A percentile compares a stretch with the other conserved stretches of the same genome.
Conservation (phyloP, 352 stramenopile genomes). For the Globisporangium nagaii region DNA sequence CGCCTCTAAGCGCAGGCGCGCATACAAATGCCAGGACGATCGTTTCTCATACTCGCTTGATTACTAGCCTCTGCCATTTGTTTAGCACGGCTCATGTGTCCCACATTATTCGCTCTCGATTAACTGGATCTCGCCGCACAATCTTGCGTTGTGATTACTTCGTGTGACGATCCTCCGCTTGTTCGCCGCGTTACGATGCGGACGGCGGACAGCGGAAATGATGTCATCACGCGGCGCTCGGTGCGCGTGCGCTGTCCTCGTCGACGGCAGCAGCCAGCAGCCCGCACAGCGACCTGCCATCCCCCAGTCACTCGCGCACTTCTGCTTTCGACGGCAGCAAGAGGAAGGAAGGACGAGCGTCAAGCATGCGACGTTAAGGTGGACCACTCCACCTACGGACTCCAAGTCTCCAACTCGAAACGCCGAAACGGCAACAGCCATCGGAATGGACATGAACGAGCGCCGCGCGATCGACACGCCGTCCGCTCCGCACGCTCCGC, state of each 20-base stretch:
- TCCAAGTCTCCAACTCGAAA: not conserved
- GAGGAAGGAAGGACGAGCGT: not conserved
- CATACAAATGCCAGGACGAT: no score
- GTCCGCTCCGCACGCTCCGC: not conserved
- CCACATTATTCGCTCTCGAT: not conserved
- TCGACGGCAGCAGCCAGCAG: not conserved
- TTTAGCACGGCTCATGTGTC: no score
- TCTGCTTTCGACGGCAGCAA: not conserved
- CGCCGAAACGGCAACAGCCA: conserved; percentile 1
- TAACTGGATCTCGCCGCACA: not conserved
- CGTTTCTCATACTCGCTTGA: no score
- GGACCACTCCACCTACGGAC: not conserved
- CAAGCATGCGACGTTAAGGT: conserved; percentile 3
- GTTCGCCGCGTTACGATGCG: no score
- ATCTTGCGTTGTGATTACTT: not conserved
- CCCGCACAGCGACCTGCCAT: not conserved
- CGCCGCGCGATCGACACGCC: not conserved
- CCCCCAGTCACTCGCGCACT: not conserved
- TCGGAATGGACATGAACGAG: no score
- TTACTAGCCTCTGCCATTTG: no score
- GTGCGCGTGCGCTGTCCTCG: not conserved
- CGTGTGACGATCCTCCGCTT: not conserved
- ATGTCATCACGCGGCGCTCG: not conserved
- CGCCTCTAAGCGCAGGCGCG: no score
- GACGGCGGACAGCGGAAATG: no score